Evolutionary conservation across 495 filamentous ascomycete species (phyloP).

Genomic region (Chaetomidium leptoderma): DNA sequence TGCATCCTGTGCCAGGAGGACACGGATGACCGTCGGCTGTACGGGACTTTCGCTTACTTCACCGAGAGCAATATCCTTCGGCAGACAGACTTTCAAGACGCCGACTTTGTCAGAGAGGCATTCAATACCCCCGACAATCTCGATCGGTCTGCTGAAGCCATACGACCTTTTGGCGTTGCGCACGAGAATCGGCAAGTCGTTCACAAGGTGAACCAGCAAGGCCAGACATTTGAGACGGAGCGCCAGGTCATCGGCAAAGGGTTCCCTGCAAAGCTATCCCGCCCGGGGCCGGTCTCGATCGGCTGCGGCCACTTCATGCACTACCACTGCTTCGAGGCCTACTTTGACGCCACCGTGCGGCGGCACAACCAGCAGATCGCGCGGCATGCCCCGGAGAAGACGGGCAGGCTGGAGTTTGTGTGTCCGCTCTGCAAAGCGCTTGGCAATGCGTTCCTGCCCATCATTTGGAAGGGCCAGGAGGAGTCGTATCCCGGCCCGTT

Average conservation of each 20-base stretch:
- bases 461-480: constrained; percentile 91
- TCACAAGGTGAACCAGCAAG: constrained; percentile 67
- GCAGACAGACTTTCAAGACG: constrained; percentile 74
- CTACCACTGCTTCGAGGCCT: constrained; percentile 89
- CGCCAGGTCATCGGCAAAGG: constrained; percentile 84
- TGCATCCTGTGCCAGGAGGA: constrained; percentile 97
- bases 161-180: constrained; percentile 86
- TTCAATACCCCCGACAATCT: constrained; percentile 70
- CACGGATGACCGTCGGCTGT: constrained; percentile 80
- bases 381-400: constrained; percentile 79
- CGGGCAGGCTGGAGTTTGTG: constrained; percentile 77
- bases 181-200: constrained; percentile 75
- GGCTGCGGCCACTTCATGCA: constrained; percentile 99
- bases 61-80: constrained; percentile 83
- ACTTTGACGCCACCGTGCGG: constrained; percentile 72
- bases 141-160: constrained; percentile 72
- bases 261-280: constrained; percentile 63
- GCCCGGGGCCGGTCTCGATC: constrained; percentile 76
- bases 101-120: constrained; percentile 81
- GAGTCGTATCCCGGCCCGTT: constrained; percentile 70
- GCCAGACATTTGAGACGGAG: constrained; percentile 64
- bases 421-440: constrained; percentile 98
- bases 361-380: constrained; percentile 90
- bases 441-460: constrained; percentile 91
- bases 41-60: constrained; percentile 86